Evolutionary conservation across 2,329 filamentous ascomycete species (phyloP), one percentile per base, ranked within the genome.

Genomic region (Scedosporium apiospermum): DNA sequence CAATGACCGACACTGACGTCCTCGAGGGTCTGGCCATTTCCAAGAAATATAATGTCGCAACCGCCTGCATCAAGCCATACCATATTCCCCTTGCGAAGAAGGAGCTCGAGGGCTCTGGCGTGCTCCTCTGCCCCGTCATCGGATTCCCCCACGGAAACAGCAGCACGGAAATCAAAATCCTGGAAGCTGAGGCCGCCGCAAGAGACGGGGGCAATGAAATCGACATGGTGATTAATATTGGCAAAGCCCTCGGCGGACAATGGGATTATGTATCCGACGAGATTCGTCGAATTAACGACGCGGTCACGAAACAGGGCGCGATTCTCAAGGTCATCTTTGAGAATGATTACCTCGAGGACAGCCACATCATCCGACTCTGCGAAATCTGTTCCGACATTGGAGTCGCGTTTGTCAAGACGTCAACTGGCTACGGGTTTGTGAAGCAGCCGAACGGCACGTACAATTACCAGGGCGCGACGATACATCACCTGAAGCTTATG

Each of bases 251-350:
- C 0, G 73, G 80, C n/a, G 78, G 76, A 0, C 79, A 86, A 34
- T 86, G 83, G 82, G 75, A 75, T 6, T 86, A 85, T 65, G 81
- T 86, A 9, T 67, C 70, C 0, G 69, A 76, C 6, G 83, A 87
- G 67, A 82, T 87, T 58, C 68, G 71, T 0, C 67, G 69, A 30
- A 71, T 87, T 65, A 84, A 86, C 65, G 68, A 76, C 0, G 76
- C 74, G 0, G 82, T 85, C 3, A 67, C 69, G 0, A 67, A 69
- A 18, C 63, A 72, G 5, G 77, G 77, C 0, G 80, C 77, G 0
- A 73, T 77, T 0, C 73, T 86, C 6, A 87, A 87, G 67, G 82
- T 86, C 60, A 87, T 86, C 59, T 86, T 87, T 62, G 83, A 87
- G 67, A 86, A 84, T 65, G 82, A 85, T 67, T 87, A 79, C 65